Percentiles rank a stretch among this genome's conserved stretches.
Evolutionary conservation across 2,329 filamentous ascomycete genomes (phyloP).

Genomic region (Tolypocladium ovalisporum): DNA sequence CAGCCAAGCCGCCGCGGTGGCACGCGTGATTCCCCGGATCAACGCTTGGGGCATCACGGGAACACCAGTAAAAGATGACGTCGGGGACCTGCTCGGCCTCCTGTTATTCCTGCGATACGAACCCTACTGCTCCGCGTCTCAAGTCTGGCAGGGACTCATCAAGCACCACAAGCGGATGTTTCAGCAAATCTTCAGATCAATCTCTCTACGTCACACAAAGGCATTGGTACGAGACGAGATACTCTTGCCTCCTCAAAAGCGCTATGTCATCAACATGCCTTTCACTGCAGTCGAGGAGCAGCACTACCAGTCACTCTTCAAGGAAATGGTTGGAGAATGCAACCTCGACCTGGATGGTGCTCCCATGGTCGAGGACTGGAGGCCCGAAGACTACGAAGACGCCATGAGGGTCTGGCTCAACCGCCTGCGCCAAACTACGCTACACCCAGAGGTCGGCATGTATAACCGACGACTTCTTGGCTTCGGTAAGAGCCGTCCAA

Average conservation of each 20-base stretch:
- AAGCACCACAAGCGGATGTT: conserved; percentile 53
- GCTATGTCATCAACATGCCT: conserved; percentile 78
- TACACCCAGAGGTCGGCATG: conserved; percentile 74
- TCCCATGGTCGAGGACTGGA: conserved; percentile 52
- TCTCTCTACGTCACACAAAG: conserved; percentile 82
- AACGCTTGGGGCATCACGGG: conserved; percentile 88
- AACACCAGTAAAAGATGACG: conserved; percentile 74
- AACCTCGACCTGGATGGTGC: conserved; percentile 53
- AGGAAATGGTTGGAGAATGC: conserved; percentile 61
- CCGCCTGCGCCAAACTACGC: conserved; percentile 66
- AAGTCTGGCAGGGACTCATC: conserved; percentile 59
- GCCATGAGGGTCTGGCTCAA: conserved; percentile 72
- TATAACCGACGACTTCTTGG: conserved; percentile 55
- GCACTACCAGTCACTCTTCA: conserved; percentile 68
- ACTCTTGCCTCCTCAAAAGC: conserved; percentile 67
- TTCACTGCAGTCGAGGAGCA: conserved; percentile 89
- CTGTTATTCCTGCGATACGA: conserved; percentile 71
- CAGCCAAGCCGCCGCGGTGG: conserved; percentile 71
- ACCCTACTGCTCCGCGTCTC: conserved; percentile 56
- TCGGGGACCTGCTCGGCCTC: conserved; percentile 68
- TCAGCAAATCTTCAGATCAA: conserved; percentile 53
- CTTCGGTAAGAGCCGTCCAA: conserved; percentile 48
- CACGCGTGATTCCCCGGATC: conserved; percentile 66
- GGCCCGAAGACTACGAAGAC: conserved; percentile 52
- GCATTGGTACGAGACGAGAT: conserved; percentile 69